Base-by-base conservation (phyloP, 2,329 filamentous ascomycete genomes). In the Apiospora koreana region DNA sequence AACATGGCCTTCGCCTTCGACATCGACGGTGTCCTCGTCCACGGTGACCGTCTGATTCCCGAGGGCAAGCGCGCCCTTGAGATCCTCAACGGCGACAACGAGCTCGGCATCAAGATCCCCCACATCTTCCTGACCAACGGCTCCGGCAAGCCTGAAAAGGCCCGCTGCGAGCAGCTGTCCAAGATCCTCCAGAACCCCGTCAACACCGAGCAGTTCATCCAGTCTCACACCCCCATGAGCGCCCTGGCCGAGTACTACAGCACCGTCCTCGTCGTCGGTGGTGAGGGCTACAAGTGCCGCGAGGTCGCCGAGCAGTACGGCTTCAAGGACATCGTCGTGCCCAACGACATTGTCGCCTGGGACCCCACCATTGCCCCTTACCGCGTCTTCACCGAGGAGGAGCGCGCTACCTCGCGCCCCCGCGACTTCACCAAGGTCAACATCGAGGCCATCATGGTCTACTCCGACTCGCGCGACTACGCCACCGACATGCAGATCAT, bases 1-100 rank as follows among this genome's bases (percentile, higher is more conserved):
- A 91, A 94, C 83, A 93, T 94, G 91, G 91, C 91, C 8, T 94
- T 94, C 74, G 92, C 91, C 76, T 95, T 94, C 74, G 93, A 94
- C 80, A 91, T 92, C 71, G 93, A 94, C 76, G 92, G 92, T 83
- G 92, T 94, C 71, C 85, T 94, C 31, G 91, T 93, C 70, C 91
- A 93, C 81, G 91, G 91, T 77, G 91, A 92, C 81, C 85, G 91
- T 70, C 82, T 92, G 71, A 93, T 93, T 73, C 89, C 90, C 54
- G 87, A 93, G 81, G 91, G 89, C 72, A 84, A 87, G 76, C 86
- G 88, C 70, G 89, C 88, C 18, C 87, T 93, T 48, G 88, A 91
- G 79, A 92, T 93, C 79, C 84, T 93, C 67, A 93, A 93, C 80
- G 91, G 91, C 65, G 90, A 93, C 81, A 93, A 93, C 81, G 90